phyloP scores from a whole-genome alignment of 345 rosid species.

The Firmiana major region DNA sequence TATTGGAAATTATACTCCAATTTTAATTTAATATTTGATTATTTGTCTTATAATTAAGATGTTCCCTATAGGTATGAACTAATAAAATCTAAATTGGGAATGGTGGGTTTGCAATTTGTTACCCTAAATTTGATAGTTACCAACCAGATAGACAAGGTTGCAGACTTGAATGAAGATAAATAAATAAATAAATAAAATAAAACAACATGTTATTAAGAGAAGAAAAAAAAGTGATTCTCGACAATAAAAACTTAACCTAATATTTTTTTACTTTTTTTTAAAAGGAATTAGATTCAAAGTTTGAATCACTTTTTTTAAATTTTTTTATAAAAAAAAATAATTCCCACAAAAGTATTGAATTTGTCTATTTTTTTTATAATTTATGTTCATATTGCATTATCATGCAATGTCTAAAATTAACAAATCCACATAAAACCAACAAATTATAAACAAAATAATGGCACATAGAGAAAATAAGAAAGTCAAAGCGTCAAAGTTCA shows the following conservation, averaged over 20 bases:
- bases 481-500: constrained; percentile 48
- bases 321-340: neutral
- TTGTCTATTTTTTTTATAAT: too few relatives aligned
- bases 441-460: too few relatives aligned
- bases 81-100: neutral
- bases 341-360: constrained; percentile 16
- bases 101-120: neutral
- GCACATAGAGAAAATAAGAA: constrained; percentile 8
- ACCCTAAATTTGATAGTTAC: neutral
- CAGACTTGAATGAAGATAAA: neutral
- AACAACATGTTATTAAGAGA: neutral
- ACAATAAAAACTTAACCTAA: too few relatives aligned
- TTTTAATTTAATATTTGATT: too few relatives aligned
- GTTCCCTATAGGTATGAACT: neutral
- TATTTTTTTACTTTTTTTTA: too few relatives aligned
- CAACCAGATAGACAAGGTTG: constrained; percentile 1
- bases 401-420: too few relatives aligned
- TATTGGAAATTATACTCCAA: neutral
- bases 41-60: neutral
- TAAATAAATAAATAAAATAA: neutral
- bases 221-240: neutral
- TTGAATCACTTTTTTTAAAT: too few relatives aligned
- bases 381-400: too few relatives aligned
- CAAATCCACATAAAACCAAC: too few relatives aligned
- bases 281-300: too few relatives aligned